Conservation (phyloP, 306 rosid genomes). For the Fagus sylvatica region DNA sequence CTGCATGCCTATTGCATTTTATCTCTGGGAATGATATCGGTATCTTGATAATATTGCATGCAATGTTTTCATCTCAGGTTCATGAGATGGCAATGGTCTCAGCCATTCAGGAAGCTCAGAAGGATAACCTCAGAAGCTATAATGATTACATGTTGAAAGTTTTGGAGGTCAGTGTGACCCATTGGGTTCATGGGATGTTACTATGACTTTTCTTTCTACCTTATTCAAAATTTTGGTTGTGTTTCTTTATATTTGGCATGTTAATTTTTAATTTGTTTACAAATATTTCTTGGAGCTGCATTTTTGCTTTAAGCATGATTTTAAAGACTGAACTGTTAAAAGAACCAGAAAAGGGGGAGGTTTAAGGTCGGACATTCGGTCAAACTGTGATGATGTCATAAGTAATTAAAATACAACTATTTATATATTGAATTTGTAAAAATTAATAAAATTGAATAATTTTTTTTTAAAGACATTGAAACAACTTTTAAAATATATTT, state of each 20-base stretch:
- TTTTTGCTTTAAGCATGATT: not conserved
- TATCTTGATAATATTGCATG: conserved; percentile 22
- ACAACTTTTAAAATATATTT: no score
- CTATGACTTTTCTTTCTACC: not conserved
- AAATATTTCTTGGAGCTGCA: conserved; percentile 4
- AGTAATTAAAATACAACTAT: no score
- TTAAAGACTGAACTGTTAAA: no score
- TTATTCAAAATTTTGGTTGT: not conserved
- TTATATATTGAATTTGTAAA: no score
- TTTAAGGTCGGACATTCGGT: no score
- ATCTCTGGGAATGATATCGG: conserved; percentile 14
- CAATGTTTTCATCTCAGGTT: conserved; percentile 50
- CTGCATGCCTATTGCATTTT: not conserved
- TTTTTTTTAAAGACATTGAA: no score
- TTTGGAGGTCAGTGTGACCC: conserved; percentile 74
- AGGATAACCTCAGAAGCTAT: conserved; percentile 90
- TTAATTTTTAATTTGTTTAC: not conserved
- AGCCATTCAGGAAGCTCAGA: conserved; percentile 96
- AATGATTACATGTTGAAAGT: conserved; percentile 92
- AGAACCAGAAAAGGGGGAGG: no score
- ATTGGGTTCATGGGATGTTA: conserved; percentile 10
- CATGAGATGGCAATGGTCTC: conserved; percentile 99
- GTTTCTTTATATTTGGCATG: not conserved
- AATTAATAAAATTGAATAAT: no score
- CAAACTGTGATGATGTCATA: no score